Evolutionary conservation across 495 filamentous ascomycete genomes (phyloP).

Genomic region (Tirmania nivea): DNA sequence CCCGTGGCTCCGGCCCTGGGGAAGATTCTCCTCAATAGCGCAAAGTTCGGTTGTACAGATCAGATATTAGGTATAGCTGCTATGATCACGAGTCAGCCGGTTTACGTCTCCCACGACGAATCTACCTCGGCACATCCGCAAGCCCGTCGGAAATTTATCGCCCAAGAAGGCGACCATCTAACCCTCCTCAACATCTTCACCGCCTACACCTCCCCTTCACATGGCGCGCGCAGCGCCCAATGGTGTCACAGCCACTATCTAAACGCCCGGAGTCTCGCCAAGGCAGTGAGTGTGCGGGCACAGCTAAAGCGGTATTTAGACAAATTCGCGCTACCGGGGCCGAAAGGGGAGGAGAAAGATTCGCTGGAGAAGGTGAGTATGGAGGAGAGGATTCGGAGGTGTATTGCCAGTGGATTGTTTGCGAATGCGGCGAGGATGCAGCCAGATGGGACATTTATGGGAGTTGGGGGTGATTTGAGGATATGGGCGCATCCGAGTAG

Average conservation of each 20-base stretch:
- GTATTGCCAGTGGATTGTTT: conserved; percentile 82
- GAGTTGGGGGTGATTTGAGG: conserved; percentile 46
- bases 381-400: conserved; percentile 58
- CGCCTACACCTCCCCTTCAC: conserved; percentile 61
- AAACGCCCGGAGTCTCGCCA: conserved; percentile 61
- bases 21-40: conserved; percentile 46
- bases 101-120: conserved; percentile 60
- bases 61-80: conserved; percentile 84
- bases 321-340: conserved; percentile 41
- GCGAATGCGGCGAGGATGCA: conserved; percentile 93
- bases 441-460: conserved; percentile 73
- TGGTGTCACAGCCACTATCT: conserved; percentile 76
- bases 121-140: conserved; percentile 49
- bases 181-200: conserved; percentile 89
- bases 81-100: conserved; percentile 73
- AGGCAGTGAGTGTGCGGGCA: conserved; percentile 66
- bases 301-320: conserved; percentile 79
- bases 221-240: conserved; percentile 47
- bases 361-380: conserved; percentile 18
- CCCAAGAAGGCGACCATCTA: conserved; percentile 85
- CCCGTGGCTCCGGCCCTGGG: conserved; percentile 93
- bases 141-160: conserved; percentile 62
- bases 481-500: conserved; percentile 83
- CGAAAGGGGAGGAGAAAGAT: conserved; percentile 42
- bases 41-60: conserved; percentile 47